Evolutionary conservation across 2,329 filamentous ascomycete species (phyloP).

Genomic region (Atkinsonella texensis): DNA sequence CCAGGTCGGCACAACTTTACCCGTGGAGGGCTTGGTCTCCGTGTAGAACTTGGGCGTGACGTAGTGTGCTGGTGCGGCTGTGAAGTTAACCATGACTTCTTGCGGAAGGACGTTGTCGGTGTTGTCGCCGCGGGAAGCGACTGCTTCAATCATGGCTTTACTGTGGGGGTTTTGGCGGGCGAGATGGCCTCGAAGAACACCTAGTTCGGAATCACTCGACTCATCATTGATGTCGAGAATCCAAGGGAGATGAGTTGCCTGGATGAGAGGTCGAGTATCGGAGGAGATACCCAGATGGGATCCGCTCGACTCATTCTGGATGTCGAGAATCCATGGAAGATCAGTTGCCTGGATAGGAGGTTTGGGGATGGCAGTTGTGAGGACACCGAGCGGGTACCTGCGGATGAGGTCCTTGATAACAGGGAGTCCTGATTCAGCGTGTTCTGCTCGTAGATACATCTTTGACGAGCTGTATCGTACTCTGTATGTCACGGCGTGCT

Average conservation of each 20-base stretch:
- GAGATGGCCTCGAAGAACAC: conserved; percentile 46
- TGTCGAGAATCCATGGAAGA: conserved; percentile 48
- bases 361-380: conserved; percentile 47
- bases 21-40: conserved; percentile 50
- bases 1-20: conserved; percentile 56
- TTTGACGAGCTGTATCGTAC: background rate
- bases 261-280: conserved; percentile 34
- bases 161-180: conserved; percentile 51
- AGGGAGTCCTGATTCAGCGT: conserved; percentile 38
- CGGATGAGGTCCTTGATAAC: conserved; percentile 43
- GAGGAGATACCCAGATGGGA: conserved; percentile 27
- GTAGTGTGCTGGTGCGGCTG: conserved; percentile 45
- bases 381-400: conserved; percentile 47
- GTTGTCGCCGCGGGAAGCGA: conserved; percentile 11
- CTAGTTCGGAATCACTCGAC: conserved; percentile 25
- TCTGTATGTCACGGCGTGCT: background rate
- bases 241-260: conserved; percentile 49
- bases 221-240: conserved; percentile 39
- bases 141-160: conserved; percentile 44
- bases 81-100: conserved; percentile 54
- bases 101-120: conserved; percentile 23
- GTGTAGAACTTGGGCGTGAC: conserved; percentile 58
- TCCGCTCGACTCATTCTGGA: conserved; percentile 27
- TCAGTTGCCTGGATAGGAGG: conserved; percentile 46
- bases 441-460: conserved; percentile 46